These are phyloP conservation scores for Ogataea nonfermentans DNA, from an alignment of 805 yeast species.

Conservation along the genomic window DNA sequence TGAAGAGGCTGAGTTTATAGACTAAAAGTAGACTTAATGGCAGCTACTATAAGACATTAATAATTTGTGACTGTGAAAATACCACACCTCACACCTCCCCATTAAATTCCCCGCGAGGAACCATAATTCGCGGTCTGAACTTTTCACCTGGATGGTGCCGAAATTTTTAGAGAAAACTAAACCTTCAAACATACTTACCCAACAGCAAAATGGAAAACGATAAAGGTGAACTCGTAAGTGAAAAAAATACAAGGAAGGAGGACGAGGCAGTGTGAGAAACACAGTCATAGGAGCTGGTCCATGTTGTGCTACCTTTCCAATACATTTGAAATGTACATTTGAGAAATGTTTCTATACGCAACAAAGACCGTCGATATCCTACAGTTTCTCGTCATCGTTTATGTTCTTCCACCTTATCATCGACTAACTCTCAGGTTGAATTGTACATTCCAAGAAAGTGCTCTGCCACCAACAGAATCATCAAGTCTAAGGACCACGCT, in stretches of 20 bases:
- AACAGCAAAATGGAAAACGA: slow-evolving; percentile 95
- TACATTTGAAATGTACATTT: too few relatives aligned
- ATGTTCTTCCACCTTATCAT: too few relatives aligned
- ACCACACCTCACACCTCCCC: slow-evolving; percentile 14
- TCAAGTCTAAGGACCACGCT: slow-evolving; percentile 99
- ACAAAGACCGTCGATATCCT: too few relatives aligned
- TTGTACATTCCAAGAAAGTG: slow-evolving; percentile 99
- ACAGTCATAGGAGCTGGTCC: too few relatives aligned
- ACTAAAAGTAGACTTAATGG: neutral
- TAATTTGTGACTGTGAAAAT: slow-evolving; percentile 19
- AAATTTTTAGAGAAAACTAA: slow-evolving; percentile 12
- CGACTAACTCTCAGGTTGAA: slow-evolving; percentile 68
- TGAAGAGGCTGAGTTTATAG: neutral
- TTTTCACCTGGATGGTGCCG: slow-evolving; percentile 10
- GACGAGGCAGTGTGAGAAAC: too few relatives aligned
- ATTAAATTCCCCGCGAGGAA: neutral
- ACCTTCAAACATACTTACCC: slow-evolving; percentile 11
- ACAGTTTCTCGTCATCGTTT: too few relatives aligned
- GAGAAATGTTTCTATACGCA: too few relatives aligned
- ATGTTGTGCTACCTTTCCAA: too few relatives aligned
- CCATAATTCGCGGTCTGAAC: slow-evolving; percentile 6
- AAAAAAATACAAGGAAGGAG: neutral
- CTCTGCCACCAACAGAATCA: slow-evolving; percentile 99
- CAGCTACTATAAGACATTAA: neutral
- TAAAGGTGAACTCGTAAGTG: slow-evolving; percentile 97